Evolutionary conservation across 2,329 filamentous ascomycete genomes (phyloP), one percentile per base, ranked within the genome.

Genomic region (Periconia macrospinosa): DNA sequence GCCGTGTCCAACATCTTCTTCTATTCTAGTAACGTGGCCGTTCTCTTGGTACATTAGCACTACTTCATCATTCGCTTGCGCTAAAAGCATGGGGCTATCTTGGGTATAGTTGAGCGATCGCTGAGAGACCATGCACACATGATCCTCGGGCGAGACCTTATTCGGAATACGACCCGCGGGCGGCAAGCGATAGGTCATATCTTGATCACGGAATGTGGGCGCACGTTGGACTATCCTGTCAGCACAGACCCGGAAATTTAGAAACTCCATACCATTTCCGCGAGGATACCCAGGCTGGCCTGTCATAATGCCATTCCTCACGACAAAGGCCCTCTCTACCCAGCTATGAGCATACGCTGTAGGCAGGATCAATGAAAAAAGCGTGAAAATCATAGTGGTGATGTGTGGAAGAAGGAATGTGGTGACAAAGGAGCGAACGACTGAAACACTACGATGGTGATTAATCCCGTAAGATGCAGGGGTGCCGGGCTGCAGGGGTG

Each of bases 11-110:
- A 17, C 42, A 50, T 54, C 54, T 2, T 56, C 27, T 17, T 41
- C 14, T 14, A 53, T 45, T 30, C 27, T 50, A n/a, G 54, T 56
- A 2, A 54, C 50, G 41, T 56, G 54, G 6, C 54, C 54, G 30
- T 56, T 56, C 45, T 56, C 54, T 43, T 50, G 43, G 43, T 56
- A 54, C 37, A 56, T 27, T 15, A 56, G 41, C 30, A 47, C 13
- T 14, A 56, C 35, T 10, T 43, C 33, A 33, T 56, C 54, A 46
- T 42, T 45, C n/a, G 47, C 42, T 13, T 27, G 46, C 40, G 47
- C 54, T 47, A 41, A 11, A 6, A 56, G 47, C 47, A 50, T 50
- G 11, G 50, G 46, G 41, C 50, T 56, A 2, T 41, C 19, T 17
- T 41, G 23, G 3, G 54, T 56, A 15, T 56, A 45, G 30, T 56